These are phyloP conservation scores for Calonectria honghensis DNA, from an alignment of 2,329 filamentous ascomycete genomes.

Conservation along the genomic window DNA sequence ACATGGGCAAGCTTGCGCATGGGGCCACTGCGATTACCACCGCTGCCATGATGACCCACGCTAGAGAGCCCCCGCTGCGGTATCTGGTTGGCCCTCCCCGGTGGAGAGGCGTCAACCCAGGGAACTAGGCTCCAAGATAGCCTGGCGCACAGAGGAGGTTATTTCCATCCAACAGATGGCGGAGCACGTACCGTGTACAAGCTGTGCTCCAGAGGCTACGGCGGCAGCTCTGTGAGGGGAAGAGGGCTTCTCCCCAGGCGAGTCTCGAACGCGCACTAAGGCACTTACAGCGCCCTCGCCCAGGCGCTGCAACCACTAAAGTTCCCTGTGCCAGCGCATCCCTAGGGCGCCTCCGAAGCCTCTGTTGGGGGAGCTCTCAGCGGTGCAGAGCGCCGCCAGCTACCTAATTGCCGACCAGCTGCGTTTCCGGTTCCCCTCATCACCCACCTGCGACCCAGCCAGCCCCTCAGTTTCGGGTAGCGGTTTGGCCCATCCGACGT, in stretches of 20 bases:
- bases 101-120: conserved; percentile 32
- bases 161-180: conserved; percentile 23
- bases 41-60: conserved; percentile 31
- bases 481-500: conserved; percentile 18
- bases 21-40: conserved; percentile 29
- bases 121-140: conserved; percentile 40
- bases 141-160: conserved; percentile 38
- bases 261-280: neutral
- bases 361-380: conserved; percentile 38
- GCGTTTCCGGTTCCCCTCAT: conserved; percentile 28
- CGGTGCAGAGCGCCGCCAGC: conserved; percentile 19
- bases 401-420: neutral
- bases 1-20: conserved; percentile 26
- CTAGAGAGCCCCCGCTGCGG: conserved; percentile 28
- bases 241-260: conserved; percentile 31
- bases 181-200: conserved; percentile 30
- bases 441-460: conserved; percentile 1
- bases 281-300: conserved; percentile 39
- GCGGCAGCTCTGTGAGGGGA: conserved; percentile 29
- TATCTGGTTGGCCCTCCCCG: conserved; percentile 44
- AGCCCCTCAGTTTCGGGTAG: conserved; percentile 19
- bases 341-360: conserved; percentile 25
- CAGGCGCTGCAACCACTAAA: conserved; percentile 15
- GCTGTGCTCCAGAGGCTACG: conserved; percentile 17
- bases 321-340: conserved; percentile 27